Percentiles rank a stretch among this genome's conserved stretches.
Conservation (phyloP, 352 stramenopile genomes). For the Pythium myriotylum region DNA sequence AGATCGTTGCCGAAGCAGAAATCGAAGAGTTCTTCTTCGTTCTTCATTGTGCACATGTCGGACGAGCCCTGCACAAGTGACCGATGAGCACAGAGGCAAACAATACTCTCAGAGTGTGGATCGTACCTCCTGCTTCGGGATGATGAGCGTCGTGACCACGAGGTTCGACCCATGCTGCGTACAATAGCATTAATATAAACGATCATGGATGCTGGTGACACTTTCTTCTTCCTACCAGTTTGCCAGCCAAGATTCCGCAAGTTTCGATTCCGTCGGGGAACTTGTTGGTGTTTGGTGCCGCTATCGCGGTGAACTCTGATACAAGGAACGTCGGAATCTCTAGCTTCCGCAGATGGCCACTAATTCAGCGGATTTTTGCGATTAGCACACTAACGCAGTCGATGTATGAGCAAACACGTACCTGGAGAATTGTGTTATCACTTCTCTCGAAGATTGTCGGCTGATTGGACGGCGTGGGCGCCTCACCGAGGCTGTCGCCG, state of each 20-base stretch:
- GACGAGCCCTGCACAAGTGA: conserved; percentile 61
- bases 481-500: conserved; percentile 8
- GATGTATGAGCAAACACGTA: too few species aligned
- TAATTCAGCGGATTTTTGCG: conserved; percentile 14
- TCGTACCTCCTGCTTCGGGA: conserved; percentile 82
- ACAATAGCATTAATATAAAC: not conserved
- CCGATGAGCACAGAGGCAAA: not conserved
- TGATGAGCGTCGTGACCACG: conserved; percentile 83
- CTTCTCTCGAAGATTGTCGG: conserved; percentile 59
- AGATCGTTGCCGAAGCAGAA: conserved; percentile 87
- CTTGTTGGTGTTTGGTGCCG: conserved; percentile 75
- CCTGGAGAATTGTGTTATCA: conserved; percentile 62
- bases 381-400: not conserved
- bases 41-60: conserved; percentile 86
- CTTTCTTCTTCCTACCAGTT: conserved; percentile 55
- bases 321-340: conserved; percentile 79
- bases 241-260: conserved; percentile 87
- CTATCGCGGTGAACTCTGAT: conserved; percentile 74
- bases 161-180: conserved; percentile 53
- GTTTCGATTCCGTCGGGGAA: conserved; percentile 88
- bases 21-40: conserved; percentile 88
- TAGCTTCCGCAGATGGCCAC: conserved; percentile 60
- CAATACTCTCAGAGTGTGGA: not conserved
- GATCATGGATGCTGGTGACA: too few species aligned
- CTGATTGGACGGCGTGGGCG: conserved; percentile 32